phyloP scores from a whole-genome alignment of 176 grass and related monocot genomes.

The Pharus latifolius region DNA sequence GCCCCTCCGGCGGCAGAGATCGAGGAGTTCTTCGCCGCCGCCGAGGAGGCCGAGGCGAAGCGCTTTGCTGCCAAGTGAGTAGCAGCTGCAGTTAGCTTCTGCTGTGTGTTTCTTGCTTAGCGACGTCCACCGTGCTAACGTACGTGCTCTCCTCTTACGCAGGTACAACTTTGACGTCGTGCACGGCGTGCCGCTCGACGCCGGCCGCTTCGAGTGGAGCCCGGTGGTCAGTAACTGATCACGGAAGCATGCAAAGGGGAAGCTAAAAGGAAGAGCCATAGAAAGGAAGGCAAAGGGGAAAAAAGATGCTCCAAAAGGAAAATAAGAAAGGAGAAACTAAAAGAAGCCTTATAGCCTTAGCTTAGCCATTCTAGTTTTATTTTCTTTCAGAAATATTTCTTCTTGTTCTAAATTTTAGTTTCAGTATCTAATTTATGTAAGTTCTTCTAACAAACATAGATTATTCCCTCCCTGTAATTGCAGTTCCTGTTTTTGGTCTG shows the following conservation, averaged over 20 bases:
- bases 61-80: conserved; percentile 76
- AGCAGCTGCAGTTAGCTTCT: neutral
- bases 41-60: conserved; percentile 45
- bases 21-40: conserved; percentile 62
- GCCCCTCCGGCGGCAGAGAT: conserved; percentile 46
- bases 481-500: conserved; percentile 13
- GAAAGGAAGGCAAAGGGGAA: neutral
- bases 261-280: conserved; percentile 5
- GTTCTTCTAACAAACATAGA: conserved; percentile 11
- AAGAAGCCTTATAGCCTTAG: conserved; percentile 39
- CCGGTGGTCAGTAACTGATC: conserved; percentile 32
- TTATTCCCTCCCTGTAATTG: conserved; percentile 33
- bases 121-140: neutral
- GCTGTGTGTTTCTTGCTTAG: neutral
- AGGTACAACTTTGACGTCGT: conserved; percentile 88
- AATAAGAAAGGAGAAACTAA: conserved; percentile 23
- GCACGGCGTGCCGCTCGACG: conserved; percentile 46
- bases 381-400: conserved; percentile 1
- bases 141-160: neutral
- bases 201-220: conserved; percentile 69
- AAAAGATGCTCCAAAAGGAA: conserved; percentile 32
- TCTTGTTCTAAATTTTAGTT: neutral
- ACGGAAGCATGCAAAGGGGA: conserved; percentile 10
- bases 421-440: conserved; percentile 5
- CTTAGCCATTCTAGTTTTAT: conserved; percentile 37